phyloP scores from a whole-genome alignment of 2,329 filamentous ascomycete species.

The Scedosporium minutisporum region DNA sequence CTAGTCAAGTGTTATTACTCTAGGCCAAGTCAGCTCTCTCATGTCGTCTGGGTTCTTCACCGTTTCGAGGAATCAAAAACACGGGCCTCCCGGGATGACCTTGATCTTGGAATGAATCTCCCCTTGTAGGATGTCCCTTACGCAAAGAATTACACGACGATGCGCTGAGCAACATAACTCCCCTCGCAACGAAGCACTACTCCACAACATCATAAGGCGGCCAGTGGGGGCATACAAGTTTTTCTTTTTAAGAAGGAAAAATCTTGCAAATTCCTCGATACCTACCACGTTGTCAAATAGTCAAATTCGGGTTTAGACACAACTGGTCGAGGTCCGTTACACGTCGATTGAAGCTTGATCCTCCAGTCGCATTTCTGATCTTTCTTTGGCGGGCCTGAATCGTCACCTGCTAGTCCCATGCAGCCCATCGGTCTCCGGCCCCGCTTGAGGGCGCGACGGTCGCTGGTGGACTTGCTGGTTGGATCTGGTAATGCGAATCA shows the following conservation, averaged over 20 bases:
- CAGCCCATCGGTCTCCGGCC: constrained; percentile 4
- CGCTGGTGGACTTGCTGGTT: constrained; percentile 6
- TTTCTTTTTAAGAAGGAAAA: neutral
- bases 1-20: neutral
- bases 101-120: too few species aligned
- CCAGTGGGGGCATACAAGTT: neutral
- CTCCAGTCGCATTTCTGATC: neutral
- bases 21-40: neutral
- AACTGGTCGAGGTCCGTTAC: neutral
- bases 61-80: too few species aligned
- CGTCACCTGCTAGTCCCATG: neutral
- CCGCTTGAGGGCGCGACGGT: constrained; percentile 4
- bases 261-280: neutral
- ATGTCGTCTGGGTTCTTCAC: neutral
- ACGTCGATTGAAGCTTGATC: neutral
- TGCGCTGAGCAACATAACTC: neutral
- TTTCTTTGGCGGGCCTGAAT: neutral
- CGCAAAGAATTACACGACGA: neutral
- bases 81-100: too few species aligned
- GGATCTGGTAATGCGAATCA: neutral
- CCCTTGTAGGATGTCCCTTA: neutral
- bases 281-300: neutral
- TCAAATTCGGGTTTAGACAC: neutral
- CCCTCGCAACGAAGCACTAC: neutral
- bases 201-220: neutral